These are phyloP conservation scores for Claviceps citrina DNA, from an alignment of 2,329 filamentous ascomycete species.

Conservation along the genomic window DNA sequence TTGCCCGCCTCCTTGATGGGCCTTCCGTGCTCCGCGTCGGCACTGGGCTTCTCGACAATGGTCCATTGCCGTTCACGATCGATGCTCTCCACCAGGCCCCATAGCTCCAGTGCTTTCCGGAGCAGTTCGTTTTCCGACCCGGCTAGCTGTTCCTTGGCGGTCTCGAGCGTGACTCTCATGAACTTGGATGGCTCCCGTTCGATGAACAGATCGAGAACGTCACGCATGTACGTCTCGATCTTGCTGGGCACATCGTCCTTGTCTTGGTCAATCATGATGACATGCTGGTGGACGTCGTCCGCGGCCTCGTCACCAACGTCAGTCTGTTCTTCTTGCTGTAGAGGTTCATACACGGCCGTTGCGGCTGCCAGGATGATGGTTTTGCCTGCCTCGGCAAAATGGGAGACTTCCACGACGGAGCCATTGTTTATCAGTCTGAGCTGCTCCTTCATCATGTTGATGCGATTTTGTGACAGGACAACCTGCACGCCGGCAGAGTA, in stretches of 20 bases:
- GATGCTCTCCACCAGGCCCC: conserved; percentile 50
- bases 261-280: conserved; percentile 45
- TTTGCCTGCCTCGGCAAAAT: conserved; percentile 38
- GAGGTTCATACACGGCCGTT: conserved; percentile 20
- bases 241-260: conserved; percentile 43
- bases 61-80: conserved; percentile 49
- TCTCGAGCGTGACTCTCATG: conserved; percentile 41
- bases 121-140: conserved; percentile 39
- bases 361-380: conserved; percentile 24
- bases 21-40: conserved; percentile 24
- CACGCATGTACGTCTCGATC: conserved; percentile 45
- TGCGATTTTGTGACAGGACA: conserved; percentile 43
- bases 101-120: conserved; percentile 44
- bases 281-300: conserved; percentile 12
- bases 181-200: conserved; percentile 44
- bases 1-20: conserved; percentile 33
- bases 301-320: neutral
- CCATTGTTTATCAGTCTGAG: conserved; percentile 33
- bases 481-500: conserved; percentile 50
- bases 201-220: conserved; percentile 41
- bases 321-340: conserved; percentile 12
- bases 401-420: conserved; percentile 39
- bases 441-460: conserved; percentile 38
- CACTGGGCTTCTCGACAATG: conserved; percentile 33
- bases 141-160: conserved; percentile 30